A percentile compares a stretch with the other conserved stretches of the same genome.
Conservation (phyloP, 164 flowering plant species). For the Sextonia rubra region DNA sequence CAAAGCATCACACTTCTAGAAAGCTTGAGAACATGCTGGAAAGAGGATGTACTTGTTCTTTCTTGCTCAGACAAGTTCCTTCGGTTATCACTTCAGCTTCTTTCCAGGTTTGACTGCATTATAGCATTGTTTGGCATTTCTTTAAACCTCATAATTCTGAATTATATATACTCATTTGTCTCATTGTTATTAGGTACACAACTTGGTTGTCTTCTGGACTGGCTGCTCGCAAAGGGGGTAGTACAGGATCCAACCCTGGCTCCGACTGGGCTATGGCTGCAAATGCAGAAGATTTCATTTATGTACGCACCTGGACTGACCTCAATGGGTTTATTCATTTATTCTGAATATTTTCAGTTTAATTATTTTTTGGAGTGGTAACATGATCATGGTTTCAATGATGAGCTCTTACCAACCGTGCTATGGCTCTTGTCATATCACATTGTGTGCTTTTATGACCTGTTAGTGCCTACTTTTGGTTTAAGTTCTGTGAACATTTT, state of each 20-base stretch:
- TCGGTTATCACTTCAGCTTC: slow-evolving; percentile 85
- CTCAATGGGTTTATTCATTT: not conserved
- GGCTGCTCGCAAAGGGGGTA: slow-evolving; percentile 56
- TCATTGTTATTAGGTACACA: slow-evolving; percentile 47
- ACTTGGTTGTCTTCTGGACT: slow-evolving; percentile 81
- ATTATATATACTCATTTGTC: not conserved
- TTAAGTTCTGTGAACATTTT: not conserved
- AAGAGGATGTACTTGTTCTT: slow-evolving; percentile 73
- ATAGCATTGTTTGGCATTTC: not conserved
- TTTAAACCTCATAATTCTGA: slow-evolving; percentile 1
- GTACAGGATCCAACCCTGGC: slow-evolving; percentile 42
- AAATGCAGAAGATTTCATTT: slow-evolving; percentile 74
- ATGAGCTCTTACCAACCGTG: too few relatives aligned
- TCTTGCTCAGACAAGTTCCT: slow-evolving; percentile 91
- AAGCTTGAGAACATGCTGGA: slow-evolving; percentile 88
- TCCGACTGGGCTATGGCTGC: slow-evolving; percentile 82
- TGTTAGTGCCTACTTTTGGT: not conserved
- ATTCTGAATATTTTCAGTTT: not conserved
- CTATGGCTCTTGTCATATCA: not conserved
- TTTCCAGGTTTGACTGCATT: slow-evolving; percentile 61
- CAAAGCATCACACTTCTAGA: slow-evolving; percentile 80
- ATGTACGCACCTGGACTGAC: slow-evolving; percentile 37
- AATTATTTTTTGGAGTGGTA: not conserved
- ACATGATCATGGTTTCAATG: too few relatives aligned
- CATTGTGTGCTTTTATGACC: not conserved